Base-by-base conservation (phyloP, 1,284 basidiomycete species). In the Tranzscheliella williamsii region DNA sequence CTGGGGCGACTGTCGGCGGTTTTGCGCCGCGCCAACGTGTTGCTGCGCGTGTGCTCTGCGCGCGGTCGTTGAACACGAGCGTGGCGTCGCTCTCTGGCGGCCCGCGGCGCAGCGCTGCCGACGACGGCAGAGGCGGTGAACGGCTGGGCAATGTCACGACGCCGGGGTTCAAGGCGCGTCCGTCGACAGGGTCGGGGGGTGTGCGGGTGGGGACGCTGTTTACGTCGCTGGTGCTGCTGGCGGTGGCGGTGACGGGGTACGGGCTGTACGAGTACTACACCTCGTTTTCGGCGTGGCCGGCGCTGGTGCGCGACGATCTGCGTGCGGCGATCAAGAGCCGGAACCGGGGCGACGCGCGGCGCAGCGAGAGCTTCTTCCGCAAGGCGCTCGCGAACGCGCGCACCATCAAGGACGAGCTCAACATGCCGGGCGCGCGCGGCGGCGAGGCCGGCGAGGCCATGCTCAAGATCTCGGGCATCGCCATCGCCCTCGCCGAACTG, bases 231-330 rank as follows among this genome's bases (percentile, higher is more conserved):
- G 58, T 66, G 16, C 51, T 67, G 2, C 49, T 75, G 7, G 76
- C 70, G 5, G 33, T 79, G 15, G 68, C 52, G 5, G 57, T 70
- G 4, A 79, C 78, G 4, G 49, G 51, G 7, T 70, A 71, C 20
- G 76, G 78, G 9, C 47, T 78, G 27, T 77, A 71, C 42, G 62
- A 73, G 33, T 79, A 70, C 50, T 76, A 73, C 48, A 63, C 58
- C 17, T 70, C 76, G 12, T 75, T 79, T 52, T 61, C 50, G 22
- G 70, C 72, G 21, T 79, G 76, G 75, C 78, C 78, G 12, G 44
- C 54, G 4, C 63, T 70, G 39, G 46, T 79, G 15, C 68, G 76
- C 7, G 69, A 67, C 21, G 68, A 76, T 30, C 51, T 79, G 8
- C 66, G 78, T 2, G 60, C 68, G 13, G 77, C 75, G 0, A 33